phyloP scores from a whole-genome alignment of 805 yeast genomes.

The Suhomyces canberraensis region DNA sequence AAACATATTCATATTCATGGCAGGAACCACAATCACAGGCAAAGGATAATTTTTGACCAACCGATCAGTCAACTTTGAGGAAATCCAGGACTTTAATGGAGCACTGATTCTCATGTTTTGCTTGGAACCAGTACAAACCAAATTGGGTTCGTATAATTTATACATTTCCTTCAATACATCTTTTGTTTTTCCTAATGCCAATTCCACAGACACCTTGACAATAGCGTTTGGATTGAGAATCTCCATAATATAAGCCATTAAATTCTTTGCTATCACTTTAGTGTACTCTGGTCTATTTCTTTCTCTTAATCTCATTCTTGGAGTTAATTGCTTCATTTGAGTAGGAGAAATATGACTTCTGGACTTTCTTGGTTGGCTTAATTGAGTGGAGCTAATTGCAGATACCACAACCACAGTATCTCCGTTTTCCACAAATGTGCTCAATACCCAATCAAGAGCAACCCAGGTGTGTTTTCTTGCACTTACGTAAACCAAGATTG shows the following conservation, averaged over 20 bases:
- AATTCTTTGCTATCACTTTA: slow-evolving; percentile 42
- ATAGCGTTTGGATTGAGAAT: slow-evolving; percentile 45
- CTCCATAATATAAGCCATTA: slow-evolving; percentile 51
- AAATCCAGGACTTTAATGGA: slow-evolving; percentile 57
- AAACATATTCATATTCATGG: slow-evolving; percentile 52
- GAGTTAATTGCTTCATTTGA: slow-evolving; percentile 18
- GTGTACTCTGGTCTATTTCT: slow-evolving; percentile 47
- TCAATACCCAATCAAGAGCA: slow-evolving; percentile 67
- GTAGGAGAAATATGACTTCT: slow-evolving; percentile 14
- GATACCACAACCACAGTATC: slow-evolving; percentile 66
- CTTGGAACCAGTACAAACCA: slow-evolving; percentile 55
- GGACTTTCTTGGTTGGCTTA: slow-evolving; percentile 6
- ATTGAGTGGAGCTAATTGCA: slow-evolving; percentile 32
- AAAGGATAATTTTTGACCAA: slow-evolving; percentile 61
- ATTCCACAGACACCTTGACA: slow-evolving; percentile 55
- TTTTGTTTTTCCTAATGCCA: slow-evolving; percentile 57
- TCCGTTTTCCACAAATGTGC: slow-evolving; percentile 54
- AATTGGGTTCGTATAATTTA: slow-evolving; percentile 57
- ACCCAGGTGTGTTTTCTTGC: slow-evolving; percentile 83
- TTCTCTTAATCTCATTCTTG: slow-evolving; percentile 31
- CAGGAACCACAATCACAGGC: slow-evolving; percentile 67
- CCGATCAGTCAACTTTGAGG: slow-evolving; percentile 61
- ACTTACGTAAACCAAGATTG: slow-evolving; percentile 59
- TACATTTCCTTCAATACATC: slow-evolving; percentile 58
- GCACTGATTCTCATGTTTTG: slow-evolving; percentile 42